Evolutionary conservation across 768 basidiomycete genomes (phyloP).

Genomic region (Dacryopinax primogenitus): DNA sequence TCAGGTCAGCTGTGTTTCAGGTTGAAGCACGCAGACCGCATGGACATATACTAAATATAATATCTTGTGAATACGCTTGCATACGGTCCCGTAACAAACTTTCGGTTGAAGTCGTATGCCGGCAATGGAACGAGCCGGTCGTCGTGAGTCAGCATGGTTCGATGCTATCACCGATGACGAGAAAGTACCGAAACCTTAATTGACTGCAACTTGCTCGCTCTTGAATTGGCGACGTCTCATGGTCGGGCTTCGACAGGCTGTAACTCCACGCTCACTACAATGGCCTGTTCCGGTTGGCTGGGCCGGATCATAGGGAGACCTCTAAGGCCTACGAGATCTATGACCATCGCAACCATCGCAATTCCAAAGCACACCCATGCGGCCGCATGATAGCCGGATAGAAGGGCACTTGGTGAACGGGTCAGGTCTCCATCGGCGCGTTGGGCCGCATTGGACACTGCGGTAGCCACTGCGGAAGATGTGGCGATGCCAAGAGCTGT

Average conservation of each 20-base stretch:
- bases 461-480: slow-evolving; percentile 25
- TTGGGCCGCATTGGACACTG: slow-evolving; percentile 23
- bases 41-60: neutral
- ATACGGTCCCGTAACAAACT: neutral
- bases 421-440: slow-evolving; percentile 18
- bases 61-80: neutral
- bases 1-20: neutral
- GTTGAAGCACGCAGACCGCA: neutral
- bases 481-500: slow-evolving; percentile 29
- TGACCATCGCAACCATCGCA: neutral
- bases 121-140: too few relatives aligned
- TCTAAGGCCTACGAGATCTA: neutral
- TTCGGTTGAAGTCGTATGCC: neutral
- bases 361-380: slow-evolving; percentile 20
- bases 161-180: too few relatives aligned
- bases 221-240: neutral
- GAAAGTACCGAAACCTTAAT: too few relatives aligned
- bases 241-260: neutral
- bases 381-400: slow-evolving; percentile 28
- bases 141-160: too few relatives aligned
- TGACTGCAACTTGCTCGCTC: neutral
- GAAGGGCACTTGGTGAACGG: slow-evolving; percentile 19
- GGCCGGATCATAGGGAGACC: neutral
- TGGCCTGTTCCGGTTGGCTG: neutral
- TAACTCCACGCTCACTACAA: neutral